Conservation (phyloP, 2,329 filamentous ascomycete genomes). For the Camptophora hylomeconis region DNA sequence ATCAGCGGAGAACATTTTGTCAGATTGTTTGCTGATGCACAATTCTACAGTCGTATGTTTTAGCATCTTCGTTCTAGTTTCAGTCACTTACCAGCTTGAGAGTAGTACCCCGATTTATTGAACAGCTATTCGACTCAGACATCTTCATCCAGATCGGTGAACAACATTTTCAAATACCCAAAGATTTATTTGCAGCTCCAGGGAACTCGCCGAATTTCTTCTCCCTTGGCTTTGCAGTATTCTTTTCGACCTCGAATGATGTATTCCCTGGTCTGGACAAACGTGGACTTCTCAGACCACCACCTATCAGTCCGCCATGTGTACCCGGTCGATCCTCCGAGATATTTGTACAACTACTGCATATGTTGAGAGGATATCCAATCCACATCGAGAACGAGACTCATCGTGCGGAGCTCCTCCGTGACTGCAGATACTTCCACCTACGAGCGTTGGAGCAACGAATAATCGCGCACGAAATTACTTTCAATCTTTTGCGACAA, state of each 20-base stretch:
- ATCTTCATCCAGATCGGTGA: slow-evolving; percentile 88
- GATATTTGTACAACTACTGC: slow-evolving; percentile 69
- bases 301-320: slow-evolving; percentile 68
- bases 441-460: slow-evolving; percentile 83
- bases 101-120: slow-evolving; percentile 72
- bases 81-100: slow-evolving; percentile 10
- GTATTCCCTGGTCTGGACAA: slow-evolving; percentile 77
- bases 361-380: slow-evolving; percentile 72
- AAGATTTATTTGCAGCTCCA: slow-evolving; percentile 70
- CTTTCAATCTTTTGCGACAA: slow-evolving; percentile 56
- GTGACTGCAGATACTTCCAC: slow-evolving; percentile 86
- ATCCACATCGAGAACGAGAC: slow-evolving; percentile 61
- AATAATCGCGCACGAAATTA: slow-evolving; percentile 63
- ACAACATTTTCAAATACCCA: slow-evolving; percentile 76
- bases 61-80: neutral
- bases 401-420: slow-evolving; percentile 64
- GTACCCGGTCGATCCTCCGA: slow-evolving; percentile 74
- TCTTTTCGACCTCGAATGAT: slow-evolving; percentile 68
- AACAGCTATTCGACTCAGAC: slow-evolving; percentile 79
- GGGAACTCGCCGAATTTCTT: slow-evolving; percentile 96
- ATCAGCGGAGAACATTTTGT: slow-evolving; percentile 78
- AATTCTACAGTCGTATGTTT: slow-evolving; percentile 71
- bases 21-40: slow-evolving; percentile 82
- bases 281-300: slow-evolving; percentile 67
- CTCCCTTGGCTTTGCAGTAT: slow-evolving; percentile 74